A percentile compares a stretch with the other conserved stretches of the same genome.
Evolutionary conservation across 495 filamentous ascomycete species (phyloP).

Genomic region (Pseudomonodictys pantanalensis): DNA sequence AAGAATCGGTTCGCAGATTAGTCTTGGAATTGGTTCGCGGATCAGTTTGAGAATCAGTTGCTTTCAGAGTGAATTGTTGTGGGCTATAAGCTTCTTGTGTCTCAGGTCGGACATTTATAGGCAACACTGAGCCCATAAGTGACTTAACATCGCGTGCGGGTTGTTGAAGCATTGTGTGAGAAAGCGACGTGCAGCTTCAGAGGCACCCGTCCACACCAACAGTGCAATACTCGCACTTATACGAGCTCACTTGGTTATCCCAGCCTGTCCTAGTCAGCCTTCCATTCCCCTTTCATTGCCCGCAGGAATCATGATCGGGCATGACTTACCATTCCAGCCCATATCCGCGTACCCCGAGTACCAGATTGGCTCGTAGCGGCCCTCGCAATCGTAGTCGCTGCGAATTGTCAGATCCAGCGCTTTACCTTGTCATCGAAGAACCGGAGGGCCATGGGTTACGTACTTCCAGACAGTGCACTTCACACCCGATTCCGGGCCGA

Average conservation of each 20-base stretch:
- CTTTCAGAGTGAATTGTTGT: too few species aligned
- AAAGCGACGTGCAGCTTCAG: too few species aligned
- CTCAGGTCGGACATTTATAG: too few species aligned
- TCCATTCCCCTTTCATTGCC: neutral
- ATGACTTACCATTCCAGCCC: slow-evolving; percentile 16
- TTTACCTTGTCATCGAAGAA: neutral
- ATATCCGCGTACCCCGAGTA: slow-evolving; percentile 13
- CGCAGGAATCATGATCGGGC: neutral
- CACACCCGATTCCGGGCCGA: slow-evolving; percentile 4
- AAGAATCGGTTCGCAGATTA: too few species aligned
- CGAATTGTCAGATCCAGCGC: neutral
- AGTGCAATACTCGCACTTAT: neutral
- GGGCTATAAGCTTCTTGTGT: too few species aligned
- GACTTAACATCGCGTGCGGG: too few species aligned
- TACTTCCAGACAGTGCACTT: slow-evolving; percentile 13
- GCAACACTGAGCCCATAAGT: too few species aligned
- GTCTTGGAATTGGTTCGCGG: too few species aligned
- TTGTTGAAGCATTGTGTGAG: too few species aligned
- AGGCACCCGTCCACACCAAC: neutral
- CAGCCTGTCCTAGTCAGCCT: neutral
- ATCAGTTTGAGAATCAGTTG: too few species aligned
- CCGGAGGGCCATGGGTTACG: neutral
- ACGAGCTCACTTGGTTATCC: slow-evolving; percentile 1
- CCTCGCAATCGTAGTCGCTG: slow-evolving; percentile 7
- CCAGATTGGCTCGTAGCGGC: neutral